Conservation (phyloP, 352 stramenopile genomes). For the Globisporangium orthogonon region DNA sequence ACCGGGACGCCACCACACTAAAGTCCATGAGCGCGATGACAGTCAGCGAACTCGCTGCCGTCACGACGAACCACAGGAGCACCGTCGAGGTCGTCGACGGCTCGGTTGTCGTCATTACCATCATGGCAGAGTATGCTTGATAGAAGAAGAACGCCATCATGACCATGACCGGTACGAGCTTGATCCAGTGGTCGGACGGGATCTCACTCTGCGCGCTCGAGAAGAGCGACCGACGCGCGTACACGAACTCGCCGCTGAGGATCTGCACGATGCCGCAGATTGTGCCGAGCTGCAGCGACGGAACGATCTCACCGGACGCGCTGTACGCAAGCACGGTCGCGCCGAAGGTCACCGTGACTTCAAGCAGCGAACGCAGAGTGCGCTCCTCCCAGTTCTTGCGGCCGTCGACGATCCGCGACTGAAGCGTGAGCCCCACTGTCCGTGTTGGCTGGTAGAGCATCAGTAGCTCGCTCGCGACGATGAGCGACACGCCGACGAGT, state of each 20-base stretch:
- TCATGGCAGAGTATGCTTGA: conserved; percentile 40
- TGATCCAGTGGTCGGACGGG: conserved; percentile 71
- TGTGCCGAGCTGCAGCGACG: conserved; percentile 70
- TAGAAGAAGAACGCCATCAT: conserved; percentile 58
- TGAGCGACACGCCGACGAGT: conserved; percentile 64
- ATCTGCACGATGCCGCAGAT: conserved; percentile 54
- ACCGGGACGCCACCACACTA: conserved; percentile 27
- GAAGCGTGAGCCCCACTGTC: conserved; percentile 47
- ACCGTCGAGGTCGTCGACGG: conserved; percentile 30
- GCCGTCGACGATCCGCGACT: conserved; percentile 66
- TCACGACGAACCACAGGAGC: conserved; percentile 39
- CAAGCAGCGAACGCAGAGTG: conserved; percentile 46
- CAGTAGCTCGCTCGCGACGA: conserved; percentile 72
- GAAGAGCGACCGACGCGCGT: conserved; percentile 17
- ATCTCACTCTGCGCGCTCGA: conserved; percentile 32
- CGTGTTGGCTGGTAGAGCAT: conserved; percentile 63
- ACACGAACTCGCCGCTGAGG: conserved; percentile 42
- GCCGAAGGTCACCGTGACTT: conserved; percentile 48
- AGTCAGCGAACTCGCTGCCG: conserved; percentile 40
- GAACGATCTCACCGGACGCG: conserved; percentile 43
- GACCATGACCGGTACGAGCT: conserved; percentile 52
- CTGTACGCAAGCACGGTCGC: conserved; percentile 57
- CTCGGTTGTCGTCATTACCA: conserved; percentile 24
- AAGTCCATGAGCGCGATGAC: conserved; percentile 39
- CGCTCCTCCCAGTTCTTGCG: conserved; percentile 61